A percentile compares a stretch with the other conserved stretches of the same genome.
These are phyloP conservation scores for Pulveroboletus ravenelii DNA, from an alignment of 768 basidiomycete species.

Conservation along the genomic window DNA sequence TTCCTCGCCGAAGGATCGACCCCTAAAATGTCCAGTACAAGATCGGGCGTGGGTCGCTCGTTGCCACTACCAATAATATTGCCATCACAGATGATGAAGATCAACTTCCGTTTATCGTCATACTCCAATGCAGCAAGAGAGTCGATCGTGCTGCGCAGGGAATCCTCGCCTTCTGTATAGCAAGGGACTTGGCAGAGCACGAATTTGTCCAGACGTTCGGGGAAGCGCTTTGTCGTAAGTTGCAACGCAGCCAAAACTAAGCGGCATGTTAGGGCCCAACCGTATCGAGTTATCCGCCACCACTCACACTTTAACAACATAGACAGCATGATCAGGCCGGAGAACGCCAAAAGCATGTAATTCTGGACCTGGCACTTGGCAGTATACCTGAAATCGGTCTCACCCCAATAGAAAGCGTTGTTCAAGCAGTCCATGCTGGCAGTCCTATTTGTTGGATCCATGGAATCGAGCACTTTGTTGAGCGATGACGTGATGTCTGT, in stretches of 20 bases:
- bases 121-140: conserved; percentile 61
- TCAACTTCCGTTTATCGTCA: conserved; percentile 66
- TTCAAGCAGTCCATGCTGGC: conserved; percentile 49
- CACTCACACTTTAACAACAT: conserved; percentile 57
- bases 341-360: conserved; percentile 51
- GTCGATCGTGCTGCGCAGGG: conserved; percentile 62
- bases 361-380: conserved; percentile 60
- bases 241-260: conserved; percentile 64
- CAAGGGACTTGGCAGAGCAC: conserved; percentile 66
- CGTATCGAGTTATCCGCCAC: neutral
- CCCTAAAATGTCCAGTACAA: conserved; percentile 63
- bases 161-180: conserved; percentile 70
- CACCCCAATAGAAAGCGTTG: conserved; percentile 55
- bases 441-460: conserved; percentile 37
- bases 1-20: conserved; percentile 60
- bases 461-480: conserved; percentile 39
- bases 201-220: conserved; percentile 67
- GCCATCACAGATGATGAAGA: conserved; percentile 65
- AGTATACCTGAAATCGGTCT: conserved; percentile 53
- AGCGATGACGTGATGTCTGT: conserved; percentile 54
- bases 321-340: conserved; percentile 51
- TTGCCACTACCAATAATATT: conserved; percentile 71
- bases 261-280: conserved; percentile 6
- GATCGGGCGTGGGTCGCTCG: conserved; percentile 60
- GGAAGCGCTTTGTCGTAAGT: conserved; percentile 52